These are phyloP conservation scores for Paecilomyces dactylethromorphus DNA, from an alignment of 2,329 filamentous ascomycete species.

Conservation along the genomic window DNA sequence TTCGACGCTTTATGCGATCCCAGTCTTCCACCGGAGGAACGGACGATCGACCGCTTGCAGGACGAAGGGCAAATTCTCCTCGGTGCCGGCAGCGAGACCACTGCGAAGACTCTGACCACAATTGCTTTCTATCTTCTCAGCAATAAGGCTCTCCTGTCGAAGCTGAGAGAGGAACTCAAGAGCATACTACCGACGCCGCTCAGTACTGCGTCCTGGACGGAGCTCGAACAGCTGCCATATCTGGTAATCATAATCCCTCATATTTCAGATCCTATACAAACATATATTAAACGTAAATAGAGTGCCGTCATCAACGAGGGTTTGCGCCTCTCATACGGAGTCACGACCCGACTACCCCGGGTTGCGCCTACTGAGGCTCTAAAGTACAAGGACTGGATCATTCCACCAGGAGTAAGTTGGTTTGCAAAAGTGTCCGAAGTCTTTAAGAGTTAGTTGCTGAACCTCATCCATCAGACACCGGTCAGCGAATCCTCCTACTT, in stretches of 20 bases:
- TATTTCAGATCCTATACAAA: background rate
- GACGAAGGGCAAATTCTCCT: conserved; percentile 25
- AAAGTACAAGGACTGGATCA: conserved; percentile 23
- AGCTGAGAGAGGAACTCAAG: conserved; percentile 21
- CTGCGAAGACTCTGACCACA: conserved; percentile 21
- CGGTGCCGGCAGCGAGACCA: conserved; percentile 31
- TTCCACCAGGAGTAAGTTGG: conserved; percentile 25
- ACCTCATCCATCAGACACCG: conserved; percentile 15
- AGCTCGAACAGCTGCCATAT: conserved; percentile 37
- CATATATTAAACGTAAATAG: background rate
- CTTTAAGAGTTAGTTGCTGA: background rate
- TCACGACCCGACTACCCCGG: conserved; percentile 22
- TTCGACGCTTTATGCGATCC: conserved; percentile 27
- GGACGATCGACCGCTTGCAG: conserved; percentile 21
- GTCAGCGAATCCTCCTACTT: conserved; percentile 33
- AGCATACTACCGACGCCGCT: conserved; percentile 20
- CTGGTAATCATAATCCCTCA: conserved; percentile 14
- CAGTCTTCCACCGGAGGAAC: conserved; percentile 30
- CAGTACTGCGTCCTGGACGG: conserved; percentile 15
- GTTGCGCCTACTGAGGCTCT: conserved; percentile 21
- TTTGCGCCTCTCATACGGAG: conserved; percentile 24
- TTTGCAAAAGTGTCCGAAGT: background rate
- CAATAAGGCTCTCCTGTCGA: conserved; percentile 11
- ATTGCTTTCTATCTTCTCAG: conserved; percentile 23
- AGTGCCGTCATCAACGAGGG: conserved; percentile 28